Evolutionary conservation across 805 yeast genomes (phyloP), one percentile per base, ranked within the genome.

Genomic region (Lipomyces yamadae): DNA sequence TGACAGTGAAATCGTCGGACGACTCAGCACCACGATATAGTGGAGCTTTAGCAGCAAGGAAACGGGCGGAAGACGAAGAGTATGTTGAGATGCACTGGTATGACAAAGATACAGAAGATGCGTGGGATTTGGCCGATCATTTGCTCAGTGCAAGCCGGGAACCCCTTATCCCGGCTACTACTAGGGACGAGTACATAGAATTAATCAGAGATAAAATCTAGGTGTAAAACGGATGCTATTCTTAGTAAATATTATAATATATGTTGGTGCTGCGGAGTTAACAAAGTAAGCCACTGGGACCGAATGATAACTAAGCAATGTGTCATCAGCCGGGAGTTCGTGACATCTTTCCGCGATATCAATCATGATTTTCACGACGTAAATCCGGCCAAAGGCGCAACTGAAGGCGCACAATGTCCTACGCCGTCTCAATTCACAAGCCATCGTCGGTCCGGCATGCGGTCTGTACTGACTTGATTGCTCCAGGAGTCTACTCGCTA

Each of bases 11-110:
- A 73, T 81, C 87, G 32, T 77, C 85, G 0, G 80, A 83, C 37
- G 88, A 84, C 70, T 85, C 84, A 54, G 82, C 85, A 2, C 87
- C 87, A 60, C 82, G 90, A 74, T 80, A 87, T 66, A 87, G 91
- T 15, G 89, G 89, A n/a, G 91, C 93, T 0, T 78, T 90, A 34
- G 77, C 83, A 64, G 86, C 89, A n/a, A 84, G 85, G 70, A 87
- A 87, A 69, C 75, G 80, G 34, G 88, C 85, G 13, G 89, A 85
- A 63, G 91, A 88, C 56, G 94, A 90, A 74, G 79, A 77, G 1
- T 81, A 80, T 60, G 76, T 72, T 10, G 75, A 77, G 13, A 74
- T 83, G 67, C 76, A 76, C 11, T 86, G 88, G 87, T 71, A 75
- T n/a, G 85, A 81, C 63, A 71, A 78, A 48, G 79, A 72, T 56